A percentile compares a stretch with the other conserved stretches of the same genome.
phyloP scores from a whole-genome alignment of 2,329 filamentous ascomycete species.

The Mariannaea sp. region DNA sequence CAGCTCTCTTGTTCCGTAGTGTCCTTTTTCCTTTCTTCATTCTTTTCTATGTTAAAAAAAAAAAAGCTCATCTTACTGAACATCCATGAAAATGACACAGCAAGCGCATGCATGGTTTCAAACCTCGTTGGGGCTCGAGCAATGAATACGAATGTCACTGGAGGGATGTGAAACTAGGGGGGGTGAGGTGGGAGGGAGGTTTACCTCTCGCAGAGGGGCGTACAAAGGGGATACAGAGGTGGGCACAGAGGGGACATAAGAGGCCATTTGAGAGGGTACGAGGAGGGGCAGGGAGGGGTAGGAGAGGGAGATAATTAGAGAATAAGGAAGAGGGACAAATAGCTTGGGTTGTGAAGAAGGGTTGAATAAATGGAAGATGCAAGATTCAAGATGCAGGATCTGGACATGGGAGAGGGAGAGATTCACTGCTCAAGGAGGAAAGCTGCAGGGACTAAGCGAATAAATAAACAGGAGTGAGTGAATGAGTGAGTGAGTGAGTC shows the following conservation, averaged over 20 bases:
- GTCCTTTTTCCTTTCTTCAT: too few species aligned
- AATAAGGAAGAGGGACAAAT: too few species aligned
- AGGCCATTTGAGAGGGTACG: too few species aligned
- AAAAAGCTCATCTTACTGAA: too few species aligned
- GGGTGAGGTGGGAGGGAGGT: constrained; percentile 1
- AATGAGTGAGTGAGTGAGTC: constrained; percentile 8
- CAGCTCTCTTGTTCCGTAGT: too few species aligned
- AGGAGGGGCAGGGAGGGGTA: not conserved
- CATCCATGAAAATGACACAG: too few species aligned
- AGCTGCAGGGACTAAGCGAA: not conserved
- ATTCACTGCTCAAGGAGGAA: constrained; percentile 1
- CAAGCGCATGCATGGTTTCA: not conserved
- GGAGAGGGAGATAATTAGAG: too few species aligned
- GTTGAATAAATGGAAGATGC: too few species aligned
- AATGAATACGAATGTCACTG: constrained; percentile 6
- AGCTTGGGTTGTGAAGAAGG: constrained; percentile 2
- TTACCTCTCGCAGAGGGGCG: too few species aligned
- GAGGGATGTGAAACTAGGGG: constrained; percentile 19
- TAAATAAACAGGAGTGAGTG: not conserved
- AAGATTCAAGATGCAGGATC: constrained; percentile 15
- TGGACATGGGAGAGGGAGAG: constrained; percentile 3
- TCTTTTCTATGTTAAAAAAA: too few species aligned
- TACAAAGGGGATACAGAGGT: too few species aligned
- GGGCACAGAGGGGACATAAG: too few species aligned
- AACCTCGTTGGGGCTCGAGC: constrained; percentile 1